Percentiles rank a stretch among this genome's conserved stretches.
These are phyloP conservation scores for Sarocladium strictum DNA, from an alignment of 2,329 filamentous ascomycete genomes.

Conservation along the genomic window DNA sequence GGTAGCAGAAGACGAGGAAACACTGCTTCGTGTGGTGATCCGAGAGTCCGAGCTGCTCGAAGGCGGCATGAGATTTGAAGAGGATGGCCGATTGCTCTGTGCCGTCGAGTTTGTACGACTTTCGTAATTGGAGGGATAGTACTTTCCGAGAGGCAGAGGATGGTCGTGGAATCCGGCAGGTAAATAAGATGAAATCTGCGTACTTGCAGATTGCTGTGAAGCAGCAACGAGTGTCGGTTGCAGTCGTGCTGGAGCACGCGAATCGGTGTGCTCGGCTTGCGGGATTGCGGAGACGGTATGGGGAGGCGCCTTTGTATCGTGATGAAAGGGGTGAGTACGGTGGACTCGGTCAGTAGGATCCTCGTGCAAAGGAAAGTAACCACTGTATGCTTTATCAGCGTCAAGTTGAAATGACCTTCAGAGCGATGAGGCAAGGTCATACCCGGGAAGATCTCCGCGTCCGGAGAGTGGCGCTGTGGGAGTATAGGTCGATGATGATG, in stretches of 20 bases:
- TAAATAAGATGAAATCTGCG: slow-evolving; percentile 43
- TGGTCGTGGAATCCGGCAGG: slow-evolving; percentile 42
- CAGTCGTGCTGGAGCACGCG: slow-evolving; percentile 12
- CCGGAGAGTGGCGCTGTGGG: slow-evolving; percentile 48
- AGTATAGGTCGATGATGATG: slow-evolving; percentile 25
- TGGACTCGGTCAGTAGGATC: slow-evolving; percentile 41
- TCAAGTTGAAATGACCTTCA: not conserved
- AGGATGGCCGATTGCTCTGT: slow-evolving; percentile 15
- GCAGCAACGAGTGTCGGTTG: not conserved
- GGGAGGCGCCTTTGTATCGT: slow-evolving; percentile 31
- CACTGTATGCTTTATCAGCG: slow-evolving; percentile 32
- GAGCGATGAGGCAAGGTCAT: slow-evolving; percentile 24
- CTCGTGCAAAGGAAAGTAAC: slow-evolving; percentile 56
- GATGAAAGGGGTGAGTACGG: slow-evolving; percentile 46
- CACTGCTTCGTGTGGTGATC: slow-evolving; percentile 9
- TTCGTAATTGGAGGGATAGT: slow-evolving; percentile 58
- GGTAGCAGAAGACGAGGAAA: not conserved
- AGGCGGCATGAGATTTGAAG: slow-evolving; percentile 22
- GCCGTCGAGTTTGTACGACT: slow-evolving; percentile 24
- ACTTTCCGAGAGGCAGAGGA: slow-evolving; percentile 52
- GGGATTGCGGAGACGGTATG: slow-evolving; percentile 9
- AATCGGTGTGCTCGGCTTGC: slow-evolving; percentile 20
- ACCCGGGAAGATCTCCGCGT: slow-evolving; percentile 54
- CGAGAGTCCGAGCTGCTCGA: slow-evolving; percentile 28
- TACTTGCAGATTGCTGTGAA: not conserved